Evolutionary conservation across 1,284 basidiomycete species (phyloP).

Genomic region (Cryptococcus neoformans): DNA sequence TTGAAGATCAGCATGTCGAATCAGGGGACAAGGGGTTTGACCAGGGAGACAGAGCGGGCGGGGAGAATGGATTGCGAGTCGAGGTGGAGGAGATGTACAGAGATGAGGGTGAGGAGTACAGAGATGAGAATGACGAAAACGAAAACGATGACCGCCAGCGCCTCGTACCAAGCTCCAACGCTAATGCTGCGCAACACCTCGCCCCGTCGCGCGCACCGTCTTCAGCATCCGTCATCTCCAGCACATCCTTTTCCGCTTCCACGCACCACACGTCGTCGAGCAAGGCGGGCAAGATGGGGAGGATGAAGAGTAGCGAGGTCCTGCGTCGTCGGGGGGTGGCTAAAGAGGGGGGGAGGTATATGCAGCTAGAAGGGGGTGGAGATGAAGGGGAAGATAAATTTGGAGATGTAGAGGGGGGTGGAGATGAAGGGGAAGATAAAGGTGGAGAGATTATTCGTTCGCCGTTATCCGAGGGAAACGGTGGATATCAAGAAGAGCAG

Average conservation of each 20-base stretch:
- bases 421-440: neutral
- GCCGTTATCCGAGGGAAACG: neutral
- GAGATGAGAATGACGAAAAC: neutral
- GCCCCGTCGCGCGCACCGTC: neutral
- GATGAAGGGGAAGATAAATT: no score
- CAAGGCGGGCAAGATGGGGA: slow-evolving; percentile 2
- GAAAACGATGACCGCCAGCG: neutral
- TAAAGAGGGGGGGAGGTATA: slow-evolving; percentile 22
- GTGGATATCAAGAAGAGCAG: no score
- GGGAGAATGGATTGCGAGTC: no score
- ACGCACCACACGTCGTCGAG: slow-evolving; percentile 17
- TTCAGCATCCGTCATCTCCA: slow-evolving; percentile 8
- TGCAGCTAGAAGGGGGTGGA: slow-evolving; percentile 13
- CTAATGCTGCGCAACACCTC: slow-evolving; percentile 6
- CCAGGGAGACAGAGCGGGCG: no score
- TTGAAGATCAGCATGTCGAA: no score
- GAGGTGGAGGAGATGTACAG: neutral
- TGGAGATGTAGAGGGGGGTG: slow-evolving; percentile 19
- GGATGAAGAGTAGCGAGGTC: slow-evolving; percentile 16
- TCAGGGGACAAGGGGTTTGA: no score
- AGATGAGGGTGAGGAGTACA: neutral
- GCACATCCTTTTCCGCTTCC: slow-evolving; percentile 8
- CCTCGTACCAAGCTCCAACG: neutral
- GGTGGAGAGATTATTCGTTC: slow-evolving; percentile 7
- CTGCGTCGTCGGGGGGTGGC: slow-evolving; percentile 6